A percentile compares a stretch with the other conserved stretches of the same genome.
Evolutionary conservation across 2,329 filamentous ascomycete species (phyloP).

Genomic region (Thermoascus crustaceus): DNA sequence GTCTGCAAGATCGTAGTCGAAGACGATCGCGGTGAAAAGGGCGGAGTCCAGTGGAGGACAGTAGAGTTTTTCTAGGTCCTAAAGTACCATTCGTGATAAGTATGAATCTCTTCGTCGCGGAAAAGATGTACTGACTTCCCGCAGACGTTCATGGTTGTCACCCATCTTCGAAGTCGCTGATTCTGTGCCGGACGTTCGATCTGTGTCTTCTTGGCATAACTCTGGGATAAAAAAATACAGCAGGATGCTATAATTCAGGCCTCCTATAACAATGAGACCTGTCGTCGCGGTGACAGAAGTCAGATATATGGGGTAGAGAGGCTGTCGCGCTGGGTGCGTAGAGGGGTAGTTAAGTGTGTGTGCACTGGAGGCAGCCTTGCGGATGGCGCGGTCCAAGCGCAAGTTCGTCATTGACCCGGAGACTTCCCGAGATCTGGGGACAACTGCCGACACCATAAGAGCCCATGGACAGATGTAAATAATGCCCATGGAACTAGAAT

Average conservation of each 20-base stretch:
- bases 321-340: no score
- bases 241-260: neutral
- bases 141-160: slow-evolving; percentile 5
- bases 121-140: slow-evolving; percentile 7
- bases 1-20: slow-evolving; percentile 60
- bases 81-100: neutral
- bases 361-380: no score
- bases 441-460: no score
- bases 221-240: neutral
- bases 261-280: neutral
- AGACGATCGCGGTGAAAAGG: slow-evolving; percentile 65
- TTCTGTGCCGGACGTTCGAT: slow-evolving; percentile 4
- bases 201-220: slow-evolving; percentile 3
- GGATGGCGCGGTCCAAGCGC: no score
- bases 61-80: slow-evolving; percentile 57
- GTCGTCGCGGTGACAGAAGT: no score
- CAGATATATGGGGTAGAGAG: no score
- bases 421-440: no score
- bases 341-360: no score
- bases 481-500: no score
- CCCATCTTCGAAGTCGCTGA: slow-evolving; percentile 9
- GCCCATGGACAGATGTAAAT: no score
- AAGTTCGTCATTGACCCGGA: no score
- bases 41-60: slow-evolving; percentile 68
- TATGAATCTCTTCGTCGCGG: neutral